Evolutionary conservation across 306 rosid species (phyloP), one percentile per base, ranked within the genome.

Genomic region (Castanea sativa): DNA sequence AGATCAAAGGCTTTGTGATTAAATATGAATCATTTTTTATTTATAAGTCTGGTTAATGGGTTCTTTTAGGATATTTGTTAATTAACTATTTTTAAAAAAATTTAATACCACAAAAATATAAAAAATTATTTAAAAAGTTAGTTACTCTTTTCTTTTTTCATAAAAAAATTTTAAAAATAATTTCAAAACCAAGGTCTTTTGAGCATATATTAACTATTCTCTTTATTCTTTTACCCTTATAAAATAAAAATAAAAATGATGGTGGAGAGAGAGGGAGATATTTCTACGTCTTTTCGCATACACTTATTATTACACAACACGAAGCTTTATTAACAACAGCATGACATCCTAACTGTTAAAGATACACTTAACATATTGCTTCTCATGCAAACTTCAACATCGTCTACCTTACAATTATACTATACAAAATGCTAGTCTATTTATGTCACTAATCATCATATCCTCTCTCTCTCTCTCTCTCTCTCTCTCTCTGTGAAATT

Each of bases 311-410:
- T 52, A 20, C 53, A 68, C 6, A 14, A 10, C 52, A 35, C 4
- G 25, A 19, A 38, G 72, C 29, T 35, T 68, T 68, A 19, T 13
- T 33, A 67, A 35, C 72, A 68, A 68, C 72, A 68, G 72, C 27
- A 35, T 68, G 25, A 68, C 51, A 35, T 65, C 71, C 21, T n/a
- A 35, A 35, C 27, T 41, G 45, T 41, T 41, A 8, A 41, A 41
- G 11, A 8, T 41, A 41, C 45, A 41, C 45, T 41, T 8, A 8
- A 8, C 45, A 41, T 41, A 67, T 68, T 68, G 72, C 52, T 33
- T 68, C 72, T 35, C 72, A 68, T 19, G 72, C 52, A 68, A 68
- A 68, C 52, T 68, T 68, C 49, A 68, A 33, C 72, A 20, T 63
- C 69, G 41, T 64, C 41, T 64, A 33, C 20, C 38, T 64, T 64